Evolutionary conservation across 371 early-diverging fungal species (phyloP), one percentile per base, ranked within the genome.

Genomic region (Circinella umbellata): DNA sequence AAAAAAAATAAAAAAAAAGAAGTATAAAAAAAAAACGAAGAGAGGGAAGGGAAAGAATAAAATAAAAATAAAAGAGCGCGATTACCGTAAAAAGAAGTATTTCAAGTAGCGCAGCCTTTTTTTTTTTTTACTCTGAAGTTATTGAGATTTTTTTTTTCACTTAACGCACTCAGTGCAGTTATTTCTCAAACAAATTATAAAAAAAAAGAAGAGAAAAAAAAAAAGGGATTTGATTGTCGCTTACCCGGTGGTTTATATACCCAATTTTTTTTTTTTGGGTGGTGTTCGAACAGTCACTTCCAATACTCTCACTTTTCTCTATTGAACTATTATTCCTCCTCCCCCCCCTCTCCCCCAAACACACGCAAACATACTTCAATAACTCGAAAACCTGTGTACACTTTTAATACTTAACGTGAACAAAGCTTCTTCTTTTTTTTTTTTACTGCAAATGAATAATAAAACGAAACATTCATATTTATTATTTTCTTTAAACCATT

Each of bases 1-100:
- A 48, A 35, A 53, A 53, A 37, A 49, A 49, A 65, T 39, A 53
- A 65, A 65, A 65, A 53, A 49, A 48, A 36, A 65, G 65, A 48
- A 48, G 46, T 49, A 27, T 17, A 3, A 13, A 20, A 61, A 38
- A 61, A 61, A 17, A 8, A 35, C 9, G 10, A 11, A 38, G 35
- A 61, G 39, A 61, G 62, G 62, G 62, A 54, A 27, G 34, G 27
- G 14, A 51, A 15, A 17, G 51, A n/a, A n/a, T 51, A 51, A 47
- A 47, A 47, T 47, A 27, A 27, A 27, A 42, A 51, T n/a, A 51
- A 51, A 14, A 51, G 17, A 51, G 47, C 47, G 47, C 47, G 51
- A 51, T 51, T 51, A n/a, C 51, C 51, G 51, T 51, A 51, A 51
- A 51, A 51, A 51, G 51, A 51, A 51, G 51, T 13, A 51, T 42